These are phyloP conservation scores for Salicornia ramosissima DNA, from an alignment of 148 eudicot species.

Conservation along the genomic window DNA sequence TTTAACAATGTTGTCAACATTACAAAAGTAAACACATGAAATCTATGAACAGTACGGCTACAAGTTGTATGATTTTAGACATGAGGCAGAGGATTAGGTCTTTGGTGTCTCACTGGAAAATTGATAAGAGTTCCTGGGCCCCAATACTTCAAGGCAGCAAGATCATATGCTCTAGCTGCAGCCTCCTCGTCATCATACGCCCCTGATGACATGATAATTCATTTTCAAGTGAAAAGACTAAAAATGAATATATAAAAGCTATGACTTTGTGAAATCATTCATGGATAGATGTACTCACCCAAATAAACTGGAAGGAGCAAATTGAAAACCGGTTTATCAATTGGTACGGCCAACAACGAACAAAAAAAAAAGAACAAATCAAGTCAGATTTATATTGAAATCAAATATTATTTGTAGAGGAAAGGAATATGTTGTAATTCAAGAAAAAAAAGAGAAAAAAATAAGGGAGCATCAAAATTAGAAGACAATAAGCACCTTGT, in stretches of 20 bases:
- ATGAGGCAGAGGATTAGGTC: constrained; percentile 9
- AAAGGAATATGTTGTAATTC: constrained; percentile 4
- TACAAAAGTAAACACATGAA: not conserved
- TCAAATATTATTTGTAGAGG: not conserved
- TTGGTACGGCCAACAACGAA: constrained; percentile 20
- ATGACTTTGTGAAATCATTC: not conserved
- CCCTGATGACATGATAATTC: constrained; percentile 36
- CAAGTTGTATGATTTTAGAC: not conserved
- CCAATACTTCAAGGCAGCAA: constrained; percentile 98
- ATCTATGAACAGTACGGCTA: not conserved
- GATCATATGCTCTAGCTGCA: constrained; percentile 99
- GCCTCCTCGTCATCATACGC: constrained; percentile 99
- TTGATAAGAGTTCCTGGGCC: constrained; percentile 98
- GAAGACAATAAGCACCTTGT: constrained; percentile 50
- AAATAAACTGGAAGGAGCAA: constrained; percentile 63
- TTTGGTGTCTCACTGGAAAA: constrained; percentile 72
- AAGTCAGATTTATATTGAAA: constrained; percentile 26
- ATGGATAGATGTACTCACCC: constrained; percentile 47
- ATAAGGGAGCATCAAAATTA: constrained; percentile 1
- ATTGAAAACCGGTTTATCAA: constrained; percentile 19
- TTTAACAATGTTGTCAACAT: not conserved
- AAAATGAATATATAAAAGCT: not conserved
- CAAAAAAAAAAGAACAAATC: too few relatives aligned
- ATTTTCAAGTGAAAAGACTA: not conserved
- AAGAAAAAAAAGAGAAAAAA: not conserved